Conservation (phyloP, 352 stramenopile genomes). For the Phytophthora boehmeriae region DNA sequence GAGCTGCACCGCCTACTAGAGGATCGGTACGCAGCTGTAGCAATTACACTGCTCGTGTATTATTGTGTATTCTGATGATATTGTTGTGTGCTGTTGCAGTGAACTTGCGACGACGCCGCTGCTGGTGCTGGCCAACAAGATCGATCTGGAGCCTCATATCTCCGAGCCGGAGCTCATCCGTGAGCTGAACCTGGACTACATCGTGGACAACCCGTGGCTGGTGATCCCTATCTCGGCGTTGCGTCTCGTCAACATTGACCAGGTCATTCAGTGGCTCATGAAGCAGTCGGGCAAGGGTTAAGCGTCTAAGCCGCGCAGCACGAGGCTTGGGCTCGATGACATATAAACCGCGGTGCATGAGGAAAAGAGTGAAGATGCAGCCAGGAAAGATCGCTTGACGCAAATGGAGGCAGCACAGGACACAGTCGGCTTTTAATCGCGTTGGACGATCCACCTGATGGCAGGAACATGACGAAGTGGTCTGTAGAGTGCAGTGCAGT, state of each 20-base stretch:
- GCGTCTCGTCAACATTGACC: slow-evolving; percentile 96
- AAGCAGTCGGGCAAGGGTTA: slow-evolving; percentile 93
- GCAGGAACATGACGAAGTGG: slow-evolving; percentile 30
- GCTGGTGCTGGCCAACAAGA: slow-evolving; percentile 99
- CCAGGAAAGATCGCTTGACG: slow-evolving; percentile 4
- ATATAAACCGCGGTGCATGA: slow-evolving; percentile 9
- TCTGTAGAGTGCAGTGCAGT: slow-evolving; percentile 37
- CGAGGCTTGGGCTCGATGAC: slow-evolving; percentile 5
- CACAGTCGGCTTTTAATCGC: slow-evolving; percentile 15
- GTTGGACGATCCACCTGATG: slow-evolving; percentile 9
- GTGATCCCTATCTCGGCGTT: slow-evolving; percentile 98
- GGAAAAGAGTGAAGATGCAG: slow-evolving; percentile 23
- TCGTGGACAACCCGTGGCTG: slow-evolving; percentile 98
- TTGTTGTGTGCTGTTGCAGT: slow-evolving; percentile 31
- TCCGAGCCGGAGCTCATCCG: slow-evolving; percentile 91
- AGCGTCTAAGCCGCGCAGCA: slow-evolving; percentile 19
- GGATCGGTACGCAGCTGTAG: slow-evolving; percentile 83
- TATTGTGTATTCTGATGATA: slow-evolving; percentile 12
- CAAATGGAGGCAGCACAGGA: slow-evolving; percentile 10
- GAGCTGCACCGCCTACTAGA: slow-evolving; percentile 94
- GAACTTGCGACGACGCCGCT: slow-evolving; percentile 92
- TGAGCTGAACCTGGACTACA: slow-evolving; percentile 98
- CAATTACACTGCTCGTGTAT: background rate
- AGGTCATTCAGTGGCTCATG: slow-evolving; percentile 97
- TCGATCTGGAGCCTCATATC: slow-evolving; percentile 96